Evolutionary conservation across 2,329 filamentous ascomycete species (phyloP).

Genomic region (Hypoxylon sp.): DNA sequence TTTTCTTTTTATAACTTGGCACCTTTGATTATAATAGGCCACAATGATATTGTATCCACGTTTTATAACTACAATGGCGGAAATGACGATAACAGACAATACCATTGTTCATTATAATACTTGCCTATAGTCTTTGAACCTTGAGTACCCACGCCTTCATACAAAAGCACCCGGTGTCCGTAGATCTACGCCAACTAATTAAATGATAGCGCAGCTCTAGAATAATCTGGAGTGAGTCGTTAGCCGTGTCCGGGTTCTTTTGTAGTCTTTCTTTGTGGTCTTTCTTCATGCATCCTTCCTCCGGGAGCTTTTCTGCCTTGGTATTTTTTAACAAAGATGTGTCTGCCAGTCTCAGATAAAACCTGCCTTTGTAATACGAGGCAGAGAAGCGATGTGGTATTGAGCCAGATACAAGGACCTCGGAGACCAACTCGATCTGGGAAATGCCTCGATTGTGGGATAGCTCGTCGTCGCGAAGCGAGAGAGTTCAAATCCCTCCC

Average conservation of each 20-base stretch:
- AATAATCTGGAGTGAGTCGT: not conserved
- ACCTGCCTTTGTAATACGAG: constrained; percentile 13
- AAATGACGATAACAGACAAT: not conserved
- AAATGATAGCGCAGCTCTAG: not conserved
- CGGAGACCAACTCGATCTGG: constrained; percentile 24
- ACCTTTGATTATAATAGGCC: not conserved
- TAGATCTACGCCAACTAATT: not conserved
- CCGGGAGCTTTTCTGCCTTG: not conserved
- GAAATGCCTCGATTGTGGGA: constrained; percentile 23
- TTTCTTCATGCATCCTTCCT: not conserved
- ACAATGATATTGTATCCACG: not conserved
- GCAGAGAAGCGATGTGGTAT: not conserved
- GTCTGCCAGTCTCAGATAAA: not conserved
- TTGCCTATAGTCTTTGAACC: not conserved
- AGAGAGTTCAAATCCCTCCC: constrained; percentile 11
- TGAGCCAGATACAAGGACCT: not conserved
- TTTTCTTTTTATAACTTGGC: not conserved
- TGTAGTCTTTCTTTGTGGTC: not conserved
- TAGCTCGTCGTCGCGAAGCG: constrained; percentile 23
- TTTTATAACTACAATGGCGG: not conserved
- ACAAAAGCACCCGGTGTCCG: not conserved
- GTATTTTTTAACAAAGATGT: constrained; percentile 6
- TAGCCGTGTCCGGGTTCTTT: not conserved
- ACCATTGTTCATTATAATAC: not conserved
- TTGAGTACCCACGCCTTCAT: not conserved